phyloP scores from a whole-genome alignment of 805 yeast species.

The Candida sithepensis region DNA sequence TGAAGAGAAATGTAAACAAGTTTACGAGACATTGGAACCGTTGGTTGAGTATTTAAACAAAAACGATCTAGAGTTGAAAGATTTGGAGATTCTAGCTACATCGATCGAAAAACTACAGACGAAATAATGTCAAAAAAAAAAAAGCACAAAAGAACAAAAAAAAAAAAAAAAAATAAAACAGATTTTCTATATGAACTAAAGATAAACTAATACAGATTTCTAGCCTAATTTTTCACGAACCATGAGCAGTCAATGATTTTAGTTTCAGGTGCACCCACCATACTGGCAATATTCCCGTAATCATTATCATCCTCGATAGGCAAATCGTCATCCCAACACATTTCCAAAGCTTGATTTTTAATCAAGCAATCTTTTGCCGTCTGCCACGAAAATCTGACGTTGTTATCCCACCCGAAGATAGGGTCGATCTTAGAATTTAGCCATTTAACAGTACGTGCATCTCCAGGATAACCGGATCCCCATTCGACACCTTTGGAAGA shows the following conservation, averaged over 20 bases:
- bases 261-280: constrained; percentile 8
- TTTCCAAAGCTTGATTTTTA: constrained; percentile 46
- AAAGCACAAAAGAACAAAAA: too few relatives aligned
- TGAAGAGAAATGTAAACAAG: constrained; percentile 13
- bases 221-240: constrained; percentile 14
- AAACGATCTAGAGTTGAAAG: constrained; percentile 1
- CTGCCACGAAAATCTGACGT: constrained; percentile 89
- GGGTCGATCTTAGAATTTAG: constrained; percentile 57
- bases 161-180: too few relatives aligned
- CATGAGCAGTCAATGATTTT: constrained; percentile 15
- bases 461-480: constrained; percentile 96
- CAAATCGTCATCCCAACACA: constrained; percentile 59
- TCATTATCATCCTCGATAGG: constrained; percentile 30
- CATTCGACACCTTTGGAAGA: constrained; percentile 30
- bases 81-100: constrained; percentile 9
- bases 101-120: not conserved
- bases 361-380: constrained; percentile 75
- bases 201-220: too few relatives aligned
- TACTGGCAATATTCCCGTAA: constrained; percentile 20
- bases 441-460: constrained; percentile 84
- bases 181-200: too few relatives aligned
- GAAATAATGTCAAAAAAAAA: not conserved
- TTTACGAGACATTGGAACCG: constrained; percentile 14
- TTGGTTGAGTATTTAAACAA: constrained; percentile 10
- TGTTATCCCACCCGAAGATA: constrained; percentile 79